Conservation (phyloP, 805 yeast species). For the Yarrowia hollandica region DNA sequence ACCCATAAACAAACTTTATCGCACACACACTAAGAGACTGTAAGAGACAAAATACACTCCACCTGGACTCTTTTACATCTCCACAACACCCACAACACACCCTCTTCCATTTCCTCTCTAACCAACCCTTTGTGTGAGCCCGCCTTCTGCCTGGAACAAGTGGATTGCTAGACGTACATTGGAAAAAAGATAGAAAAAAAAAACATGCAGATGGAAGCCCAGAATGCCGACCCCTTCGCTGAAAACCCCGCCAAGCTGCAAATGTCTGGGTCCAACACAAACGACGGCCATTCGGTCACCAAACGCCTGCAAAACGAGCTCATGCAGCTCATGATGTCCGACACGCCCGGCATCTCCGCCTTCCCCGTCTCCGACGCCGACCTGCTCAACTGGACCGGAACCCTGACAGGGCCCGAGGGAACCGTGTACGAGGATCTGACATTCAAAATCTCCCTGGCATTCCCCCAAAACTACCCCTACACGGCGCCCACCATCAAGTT, state of each 20-base stretch:
- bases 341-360: conserved; percentile 54
- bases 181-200: background rate
- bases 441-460: conserved; percentile 52
- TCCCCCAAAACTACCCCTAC: conserved; percentile 59
- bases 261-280: conserved; percentile 32
- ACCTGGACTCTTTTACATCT: too few species aligned
- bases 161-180: background rate
- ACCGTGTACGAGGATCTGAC: conserved; percentile 57
- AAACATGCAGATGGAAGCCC: conserved; percentile 23
- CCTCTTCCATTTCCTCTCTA: background rate
- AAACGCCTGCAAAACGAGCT: conserved; percentile 54
- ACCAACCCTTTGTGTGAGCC: too few species aligned
- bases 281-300: conserved; percentile 51
- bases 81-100: too few species aligned
- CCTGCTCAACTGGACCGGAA: conserved; percentile 57
- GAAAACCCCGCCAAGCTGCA: conserved; percentile 27
- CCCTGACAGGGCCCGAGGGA: conserved; percentile 57
- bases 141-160: background rate
- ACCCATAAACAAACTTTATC: background rate
- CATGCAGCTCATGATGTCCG: conserved; percentile 53
- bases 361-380: conserved; percentile 56
- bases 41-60: too few species aligned
- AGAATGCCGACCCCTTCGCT: conserved; percentile 22
- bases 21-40: conserved; percentile 2
- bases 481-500: conserved; percentile 58